Percentiles rank a stretch among this genome's conserved stretches.
These are phyloP conservation scores for Chaetomium sp. DNA, from an alignment of 2,329 filamentous ascomycete species.

Conservation along the genomic window DNA sequence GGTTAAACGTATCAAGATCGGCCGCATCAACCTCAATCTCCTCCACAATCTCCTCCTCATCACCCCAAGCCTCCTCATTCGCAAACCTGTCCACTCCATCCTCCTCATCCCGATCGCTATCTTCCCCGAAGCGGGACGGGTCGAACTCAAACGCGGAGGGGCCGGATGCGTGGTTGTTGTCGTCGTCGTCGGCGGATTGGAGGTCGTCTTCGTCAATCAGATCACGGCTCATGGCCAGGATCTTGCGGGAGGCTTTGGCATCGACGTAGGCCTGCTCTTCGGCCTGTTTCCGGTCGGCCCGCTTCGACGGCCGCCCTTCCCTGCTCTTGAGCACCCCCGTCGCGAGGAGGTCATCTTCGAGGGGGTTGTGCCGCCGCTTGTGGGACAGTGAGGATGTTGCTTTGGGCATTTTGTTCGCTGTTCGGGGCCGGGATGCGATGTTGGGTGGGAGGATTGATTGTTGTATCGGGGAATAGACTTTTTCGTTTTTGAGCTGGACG, in stretches of 20 bases:
- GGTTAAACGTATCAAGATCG: slow-evolving; percentile 85
- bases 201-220: slow-evolving; percentile 71
- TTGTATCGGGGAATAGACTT: background rate
- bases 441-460: background rate
- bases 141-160: slow-evolving; percentile 74
- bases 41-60: slow-evolving; percentile 66
- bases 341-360: slow-evolving; percentile 78
- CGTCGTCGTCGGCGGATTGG: slow-evolving; percentile 27
- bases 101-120: slow-evolving; percentile 38
- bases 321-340: slow-evolving; percentile 66
- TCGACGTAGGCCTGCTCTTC: slow-evolving; percentile 71
- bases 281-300: slow-evolving; percentile 51
- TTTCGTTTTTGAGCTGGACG: background rate
- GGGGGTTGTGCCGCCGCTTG: slow-evolving; percentile 72
- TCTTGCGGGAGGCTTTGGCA: slow-evolving; percentile 79
- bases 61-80: slow-evolving; percentile 66
- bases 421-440: background rate
- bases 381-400: slow-evolving; percentile 53
- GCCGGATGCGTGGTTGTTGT: slow-evolving; percentile 32
- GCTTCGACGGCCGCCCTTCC: slow-evolving; percentile 64
- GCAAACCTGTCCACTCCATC: slow-evolving; percentile 30
- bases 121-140: slow-evolving; percentile 57
- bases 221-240: slow-evolving; percentile 83
- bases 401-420: slow-evolving; percentile 65
- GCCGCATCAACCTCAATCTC: slow-evolving; percentile 79